phyloP scores from a whole-genome alignment of 768 basidiomycete species.

The Peribolospora kevripleyi region DNA sequence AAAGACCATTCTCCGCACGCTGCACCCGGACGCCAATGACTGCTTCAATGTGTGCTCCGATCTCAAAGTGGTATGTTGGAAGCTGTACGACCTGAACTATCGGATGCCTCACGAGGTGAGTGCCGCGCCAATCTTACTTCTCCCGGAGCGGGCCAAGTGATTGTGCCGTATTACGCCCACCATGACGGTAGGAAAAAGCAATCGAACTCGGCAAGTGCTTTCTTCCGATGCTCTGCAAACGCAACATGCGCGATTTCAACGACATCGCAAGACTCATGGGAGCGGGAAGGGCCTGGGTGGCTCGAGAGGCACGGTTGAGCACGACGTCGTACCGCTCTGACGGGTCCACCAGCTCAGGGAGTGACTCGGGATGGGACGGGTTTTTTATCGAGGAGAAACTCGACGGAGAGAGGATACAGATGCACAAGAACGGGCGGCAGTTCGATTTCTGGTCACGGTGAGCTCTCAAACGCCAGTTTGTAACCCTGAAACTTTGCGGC shows the following conservation, averaged over 20 bases:
- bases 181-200: slow-evolving; percentile 56
- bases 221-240: slow-evolving; percentile 83
- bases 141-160: too few relatives aligned
- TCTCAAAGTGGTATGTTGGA: slow-evolving; percentile 76
- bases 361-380: too few relatives aligned
- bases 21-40: slow-evolving; percentile 84
- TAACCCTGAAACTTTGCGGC: background rate
- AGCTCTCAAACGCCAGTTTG: background rate
- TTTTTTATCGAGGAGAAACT: slow-evolving; percentile 94
- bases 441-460: slow-evolving; percentile 84
- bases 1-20: slow-evolving; percentile 66
- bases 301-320: too few relatives aligned
- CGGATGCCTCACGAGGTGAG: slow-evolving; percentile 23
- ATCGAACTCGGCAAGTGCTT: slow-evolving; percentile 66
- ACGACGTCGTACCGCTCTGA: too few relatives aligned
- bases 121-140: too few relatives aligned
- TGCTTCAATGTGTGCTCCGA: slow-evolving; percentile 93
- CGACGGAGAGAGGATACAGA: slow-evolving; percentile 86
- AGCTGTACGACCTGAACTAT: slow-evolving; percentile 48
- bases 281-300: too few relatives aligned
- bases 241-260: slow-evolving; percentile 54
- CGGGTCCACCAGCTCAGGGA: too few relatives aligned
- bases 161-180: too few relatives aligned
- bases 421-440: slow-evolving; percentile 75
- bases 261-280: slow-evolving; percentile 70